phyloP scores from a whole-genome alignment of 2,329 filamentous ascomycete species.

The Botrytis pseudocinerea region DNA sequence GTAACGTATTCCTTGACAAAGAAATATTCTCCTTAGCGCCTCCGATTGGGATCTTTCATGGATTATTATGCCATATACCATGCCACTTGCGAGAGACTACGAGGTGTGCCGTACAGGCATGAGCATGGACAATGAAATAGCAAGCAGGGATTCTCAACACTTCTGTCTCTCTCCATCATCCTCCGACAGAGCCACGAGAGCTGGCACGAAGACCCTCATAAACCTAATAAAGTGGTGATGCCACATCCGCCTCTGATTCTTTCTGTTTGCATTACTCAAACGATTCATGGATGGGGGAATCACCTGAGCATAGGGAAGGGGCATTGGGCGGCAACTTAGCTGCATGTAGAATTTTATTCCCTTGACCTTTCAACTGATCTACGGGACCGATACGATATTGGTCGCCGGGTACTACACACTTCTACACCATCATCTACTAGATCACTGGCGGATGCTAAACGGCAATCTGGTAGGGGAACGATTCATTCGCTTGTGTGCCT shows the following conservation, averaged over 20 bases:
- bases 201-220: not conserved
- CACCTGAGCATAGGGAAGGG: not conserved
- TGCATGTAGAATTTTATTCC: not conserved
- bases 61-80: slow-evolving; percentile 2
- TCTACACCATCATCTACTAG: not conserved
- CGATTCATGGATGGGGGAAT: not conserved
- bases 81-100: not conserved
- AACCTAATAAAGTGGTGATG: not conserved
- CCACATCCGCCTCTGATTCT: not conserved
- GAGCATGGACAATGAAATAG: not conserved
- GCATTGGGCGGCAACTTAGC: not conserved
- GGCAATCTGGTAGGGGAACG: not conserved
- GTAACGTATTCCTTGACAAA: slow-evolving; percentile 17
- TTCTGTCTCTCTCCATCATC: not conserved
- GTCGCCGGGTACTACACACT: not conserved
- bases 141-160: not conserved
- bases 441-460: not conserved
- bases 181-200: not conserved
- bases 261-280: slow-evolving; percentile 5
- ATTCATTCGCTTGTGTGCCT: not conserved
- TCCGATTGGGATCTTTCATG: not conserved
- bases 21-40: not conserved
- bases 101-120: too few species aligned
- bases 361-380: not conserved
- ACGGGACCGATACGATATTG: not conserved